A percentile compares a stretch with the other conserved stretches of the same genome.
Conservation (phyloP, 352 stramenopile species). For the Phytophthora sp. region DNA sequence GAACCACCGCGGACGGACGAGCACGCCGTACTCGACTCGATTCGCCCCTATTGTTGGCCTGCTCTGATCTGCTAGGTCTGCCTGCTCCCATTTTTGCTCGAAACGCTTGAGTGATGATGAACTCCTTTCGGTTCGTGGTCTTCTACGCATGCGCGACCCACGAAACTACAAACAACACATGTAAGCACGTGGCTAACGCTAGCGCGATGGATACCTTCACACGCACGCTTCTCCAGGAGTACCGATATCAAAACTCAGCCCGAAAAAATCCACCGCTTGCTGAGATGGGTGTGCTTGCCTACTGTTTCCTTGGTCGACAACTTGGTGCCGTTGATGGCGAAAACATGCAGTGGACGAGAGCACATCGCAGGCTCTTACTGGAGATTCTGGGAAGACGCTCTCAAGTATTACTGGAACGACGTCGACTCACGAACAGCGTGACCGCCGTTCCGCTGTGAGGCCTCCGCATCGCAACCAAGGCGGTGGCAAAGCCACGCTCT, state of each 20-base stretch:
- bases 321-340: not conserved
- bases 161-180: not conserved
- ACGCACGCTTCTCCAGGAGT: too few species aligned
- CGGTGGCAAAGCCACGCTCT: not conserved
- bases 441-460: not conserved
- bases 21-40: not conserved
- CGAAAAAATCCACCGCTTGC: too few species aligned
- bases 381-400: not conserved
- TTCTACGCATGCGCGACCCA: not conserved
- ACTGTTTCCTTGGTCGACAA: not conserved
- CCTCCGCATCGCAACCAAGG: not conserved
- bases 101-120: slow-evolving; percentile 11
- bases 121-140: slow-evolving; percentile 6
- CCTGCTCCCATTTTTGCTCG: not conserved
- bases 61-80: not conserved
- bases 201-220: too few species aligned
- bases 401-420: not conserved
- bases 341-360: not conserved
- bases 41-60: slow-evolving; percentile 1
- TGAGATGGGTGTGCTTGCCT: too few species aligned
- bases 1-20: not conserved
- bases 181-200: too few species aligned
- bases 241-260: not conserved
- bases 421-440: not conserved
- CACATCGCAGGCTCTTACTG: not conserved